Percentiles rank a stretch among this genome's conserved stretches.
phyloP scores from a whole-genome alignment of 208 protist genomes.

The Trypanosoma mega region DNA sequence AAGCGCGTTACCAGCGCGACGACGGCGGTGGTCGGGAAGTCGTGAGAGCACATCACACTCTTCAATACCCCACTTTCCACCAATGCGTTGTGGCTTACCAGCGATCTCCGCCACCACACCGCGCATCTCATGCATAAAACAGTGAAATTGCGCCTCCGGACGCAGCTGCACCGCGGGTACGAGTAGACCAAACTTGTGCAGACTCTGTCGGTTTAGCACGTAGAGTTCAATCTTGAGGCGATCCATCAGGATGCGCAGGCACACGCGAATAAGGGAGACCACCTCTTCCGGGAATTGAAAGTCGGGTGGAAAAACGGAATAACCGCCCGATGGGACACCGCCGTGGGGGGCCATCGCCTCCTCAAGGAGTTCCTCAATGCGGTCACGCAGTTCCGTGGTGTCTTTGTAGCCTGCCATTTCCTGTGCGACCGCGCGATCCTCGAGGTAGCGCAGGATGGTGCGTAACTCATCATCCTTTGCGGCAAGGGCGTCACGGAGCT shows the following conservation, averaged over 20 bases:
- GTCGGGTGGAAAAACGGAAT: conserved; percentile 57
- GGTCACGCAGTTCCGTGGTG: conserved; percentile 31
- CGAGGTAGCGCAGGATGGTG: conserved; percentile 38
- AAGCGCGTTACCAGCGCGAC: conserved; percentile 52
- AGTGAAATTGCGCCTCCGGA: conserved; percentile 64
- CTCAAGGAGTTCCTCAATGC: conserved; percentile 57
- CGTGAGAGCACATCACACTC: conserved; percentile 56
- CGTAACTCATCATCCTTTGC: conserved; percentile 58
- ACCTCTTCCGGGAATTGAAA: conserved; percentile 68
- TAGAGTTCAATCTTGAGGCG: conserved; percentile 77
- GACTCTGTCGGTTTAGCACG: conserved; percentile 66
- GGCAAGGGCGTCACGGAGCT: conserved; percentile 31
- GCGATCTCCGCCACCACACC: conserved; percentile 61
- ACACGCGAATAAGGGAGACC: conserved; percentile 58
- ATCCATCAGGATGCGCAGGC: conserved; percentile 66
- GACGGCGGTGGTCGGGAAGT: conserved; percentile 64
- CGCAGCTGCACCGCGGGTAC: conserved; percentile 62
- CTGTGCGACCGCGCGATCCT: conserved; percentile 29
- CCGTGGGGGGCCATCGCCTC: conserved; percentile 37
- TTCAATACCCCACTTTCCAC: conserved; percentile 56
- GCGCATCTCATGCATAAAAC: conserved; percentile 68
- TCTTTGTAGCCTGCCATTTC: conserved; percentile 28
- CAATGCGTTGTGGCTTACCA: conserved; percentile 47
- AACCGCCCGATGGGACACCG: conserved; percentile 25
- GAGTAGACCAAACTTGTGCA: conserved; percentile 55